Conservation (phyloP, 352 stramenopile genomes). For the Phytophthora fragariaefolia region DNA sequence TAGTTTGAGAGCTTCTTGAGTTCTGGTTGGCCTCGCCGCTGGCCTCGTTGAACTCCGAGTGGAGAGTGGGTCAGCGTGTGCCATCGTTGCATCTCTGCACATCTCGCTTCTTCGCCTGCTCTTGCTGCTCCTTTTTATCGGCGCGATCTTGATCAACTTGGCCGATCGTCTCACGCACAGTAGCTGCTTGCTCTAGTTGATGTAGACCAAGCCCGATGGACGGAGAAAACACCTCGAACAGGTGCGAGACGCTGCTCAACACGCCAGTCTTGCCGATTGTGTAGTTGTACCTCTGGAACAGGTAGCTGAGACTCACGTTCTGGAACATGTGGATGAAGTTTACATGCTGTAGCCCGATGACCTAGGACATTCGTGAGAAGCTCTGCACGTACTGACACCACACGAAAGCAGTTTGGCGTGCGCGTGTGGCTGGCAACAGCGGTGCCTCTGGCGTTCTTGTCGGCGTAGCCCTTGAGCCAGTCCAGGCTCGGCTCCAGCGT, state of each 20-base stretch:
- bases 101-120: neutral
- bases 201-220: constrained; percentile 59
- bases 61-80: too few species aligned
- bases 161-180: neutral
- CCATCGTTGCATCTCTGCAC: neutral
- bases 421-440: constrained; percentile 32
- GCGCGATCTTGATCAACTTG: neutral
- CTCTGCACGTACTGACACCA: neutral
- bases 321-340: constrained; percentile 2
- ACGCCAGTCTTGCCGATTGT: constrained; percentile 74
- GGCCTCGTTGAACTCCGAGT: neutral
- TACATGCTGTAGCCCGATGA: constrained; percentile 72
- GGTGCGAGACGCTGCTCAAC: constrained; percentile 78
- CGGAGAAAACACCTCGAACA: constrained; percentile 86
- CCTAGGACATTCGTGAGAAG: neutral
- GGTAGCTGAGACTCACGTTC: neutral
- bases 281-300: neutral
- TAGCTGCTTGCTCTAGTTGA: neutral
- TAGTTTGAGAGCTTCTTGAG: neutral
- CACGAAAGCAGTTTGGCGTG: neutral
- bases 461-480: constrained; percentile 51
- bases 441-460: constrained; percentile 64
- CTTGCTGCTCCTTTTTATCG: neutral
- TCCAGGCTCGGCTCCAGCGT: neutral
- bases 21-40: neutral